These are phyloP conservation scores for Penicillium sp. DNA, from an alignment of 2,329 filamentous ascomycete species.

Conservation along the genomic window DNA sequence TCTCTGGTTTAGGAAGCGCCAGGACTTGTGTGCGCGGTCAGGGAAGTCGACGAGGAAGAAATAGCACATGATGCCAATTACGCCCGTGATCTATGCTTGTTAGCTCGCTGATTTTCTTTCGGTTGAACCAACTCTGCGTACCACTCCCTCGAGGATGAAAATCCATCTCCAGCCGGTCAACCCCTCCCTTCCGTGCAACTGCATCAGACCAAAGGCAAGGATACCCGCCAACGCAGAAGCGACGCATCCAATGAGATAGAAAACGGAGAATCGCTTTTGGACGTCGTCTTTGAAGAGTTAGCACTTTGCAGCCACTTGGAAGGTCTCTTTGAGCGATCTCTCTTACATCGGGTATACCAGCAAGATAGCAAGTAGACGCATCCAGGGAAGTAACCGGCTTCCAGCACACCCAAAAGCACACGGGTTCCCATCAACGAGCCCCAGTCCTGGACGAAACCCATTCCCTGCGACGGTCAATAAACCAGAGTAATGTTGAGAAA, in stretches of 20 bases:
- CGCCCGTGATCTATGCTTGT: conserved; percentile 22
- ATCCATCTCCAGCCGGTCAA: conserved; percentile 53
- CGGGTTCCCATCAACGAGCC: conserved; percentile 24
- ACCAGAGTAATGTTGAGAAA: too few relatives aligned
- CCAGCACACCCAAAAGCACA: conserved; percentile 26
- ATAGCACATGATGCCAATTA: conserved; percentile 28
- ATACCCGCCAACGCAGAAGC: conserved; percentile 50
- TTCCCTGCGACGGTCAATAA: conserved; percentile 21
- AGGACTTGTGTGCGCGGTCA: conserved; percentile 29
- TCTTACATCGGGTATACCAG: conserved; percentile 59
- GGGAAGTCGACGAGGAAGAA: conserved; percentile 40
- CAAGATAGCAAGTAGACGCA: conserved; percentile 70
- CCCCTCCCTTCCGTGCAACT: conserved; percentile 43
- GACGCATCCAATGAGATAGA: conserved; percentile 50
- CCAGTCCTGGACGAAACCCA: conserved; percentile 30
- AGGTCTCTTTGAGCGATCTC: not conserved
- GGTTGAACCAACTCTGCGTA: conserved; percentile 7
- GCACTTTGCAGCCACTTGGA: not conserved
- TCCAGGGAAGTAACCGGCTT: conserved; percentile 63
- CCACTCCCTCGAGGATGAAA: conserved; percentile 53
- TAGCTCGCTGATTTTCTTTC: not conserved
- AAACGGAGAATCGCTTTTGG: conserved; percentile 39
- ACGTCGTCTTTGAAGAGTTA: conserved; percentile 22
- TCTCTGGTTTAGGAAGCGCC: conserved; percentile 32
- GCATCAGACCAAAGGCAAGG: conserved; percentile 41